Conservation (phyloP, 2,329 filamentous ascomycete species). For the Bipolaris sorokiniana region DNA sequence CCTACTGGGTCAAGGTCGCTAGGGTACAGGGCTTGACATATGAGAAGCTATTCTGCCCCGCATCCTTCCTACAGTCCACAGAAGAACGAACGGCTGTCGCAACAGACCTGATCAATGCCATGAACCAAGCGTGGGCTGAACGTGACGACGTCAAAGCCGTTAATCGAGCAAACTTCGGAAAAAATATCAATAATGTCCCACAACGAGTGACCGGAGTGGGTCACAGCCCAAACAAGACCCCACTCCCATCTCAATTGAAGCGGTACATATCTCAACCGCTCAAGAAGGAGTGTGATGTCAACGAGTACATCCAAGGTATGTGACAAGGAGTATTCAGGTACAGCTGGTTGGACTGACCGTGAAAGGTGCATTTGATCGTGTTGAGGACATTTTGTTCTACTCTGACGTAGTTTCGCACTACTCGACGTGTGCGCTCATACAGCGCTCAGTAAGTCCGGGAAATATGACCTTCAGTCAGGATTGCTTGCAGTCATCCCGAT, state of each 20-base stretch:
- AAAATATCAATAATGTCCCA: not conserved
- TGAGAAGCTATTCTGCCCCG: slow-evolving; percentile 48
- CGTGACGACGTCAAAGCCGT: slow-evolving; percentile 32
- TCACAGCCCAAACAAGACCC: slow-evolving; percentile 30
- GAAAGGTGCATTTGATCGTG: slow-evolving; percentile 22
- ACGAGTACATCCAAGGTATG: slow-evolving; percentile 24
- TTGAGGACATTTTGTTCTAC: slow-evolving; percentile 44
- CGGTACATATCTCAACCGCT: slow-evolving; percentile 11
- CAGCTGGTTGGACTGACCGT: not conserved
- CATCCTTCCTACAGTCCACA: slow-evolving; percentile 35
- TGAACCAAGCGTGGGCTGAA: slow-evolving; percentile 40
- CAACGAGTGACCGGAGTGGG: slow-evolving; percentile 8
- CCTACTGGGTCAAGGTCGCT: slow-evolving; percentile 46
- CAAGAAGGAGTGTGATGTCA: slow-evolving; percentile 3
- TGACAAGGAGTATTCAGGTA: not conserved
- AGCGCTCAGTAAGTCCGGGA: slow-evolving; percentile 41
- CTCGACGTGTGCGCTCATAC: slow-evolving; percentile 41
- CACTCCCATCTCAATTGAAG: slow-evolving; percentile 32
- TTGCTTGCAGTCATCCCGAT: slow-evolving; percentile 41
- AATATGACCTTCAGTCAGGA: slow-evolving; percentile 40
- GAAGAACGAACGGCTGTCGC: slow-evolving; percentile 38
- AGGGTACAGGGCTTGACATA: slow-evolving; percentile 46
- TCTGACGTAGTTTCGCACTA: slow-evolving; percentile 44
- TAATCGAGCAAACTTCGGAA: slow-evolving; percentile 8
- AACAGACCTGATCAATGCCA: slow-evolving; percentile 31